Base-by-base conservation (phyloP, 805 yeast genomes). In the Saccharomycopsis oosterbeekiorum region DNA sequence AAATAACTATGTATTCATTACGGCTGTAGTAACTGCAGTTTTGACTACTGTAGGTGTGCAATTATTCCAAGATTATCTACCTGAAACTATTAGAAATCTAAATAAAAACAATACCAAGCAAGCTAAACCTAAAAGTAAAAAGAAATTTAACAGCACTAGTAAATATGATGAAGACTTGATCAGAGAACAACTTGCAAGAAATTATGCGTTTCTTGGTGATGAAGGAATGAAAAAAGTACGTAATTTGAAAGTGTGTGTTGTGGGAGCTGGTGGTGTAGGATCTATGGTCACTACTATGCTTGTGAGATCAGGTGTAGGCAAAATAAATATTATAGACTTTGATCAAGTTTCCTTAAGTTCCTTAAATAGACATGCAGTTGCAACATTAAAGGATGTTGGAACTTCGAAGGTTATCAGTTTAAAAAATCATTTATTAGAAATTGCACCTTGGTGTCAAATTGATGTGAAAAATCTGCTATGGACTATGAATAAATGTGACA, bases 221-320 rank as follows among this genome's bases (percentile, higher is more conserved):
- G 88, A 85, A 21, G 98, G 97, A 0, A 84, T 91, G 82, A 72
- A 74, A 19, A 83, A 82, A 62, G 81, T 94, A 17, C 83, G 97
- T 60, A 73, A 78, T 12, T 86, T 89, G 68, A 81, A 92, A 1
- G 88, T 90, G 1, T 88, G 93, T 15, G 84, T 83, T 37, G 86
- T 84, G 12, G 99, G 99, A 37, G 94, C 93, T 17, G 99, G 99
- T 62, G 99, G 99, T 62, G 99, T 94, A 50, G 99, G 99, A 1
- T 92, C 97, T 0, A 92, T 97, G 93, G 96, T 86, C 26, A 85
- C 88, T 12, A 86, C 96, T 11, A 89, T 96, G 88, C 78, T 94
- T 61, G 87, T 88, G 1, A 84, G 99, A 68, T 88, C 96, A 17
- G 99, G 99, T 15, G 85, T 92, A 47, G 85, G 87, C 21, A 80